Percentiles rank a stretch among this genome's conserved stretches.
Evolutionary conservation across 306 rosid genomes (phyloP).

Genomic region (Astragalus glycyphyllos): DNA sequence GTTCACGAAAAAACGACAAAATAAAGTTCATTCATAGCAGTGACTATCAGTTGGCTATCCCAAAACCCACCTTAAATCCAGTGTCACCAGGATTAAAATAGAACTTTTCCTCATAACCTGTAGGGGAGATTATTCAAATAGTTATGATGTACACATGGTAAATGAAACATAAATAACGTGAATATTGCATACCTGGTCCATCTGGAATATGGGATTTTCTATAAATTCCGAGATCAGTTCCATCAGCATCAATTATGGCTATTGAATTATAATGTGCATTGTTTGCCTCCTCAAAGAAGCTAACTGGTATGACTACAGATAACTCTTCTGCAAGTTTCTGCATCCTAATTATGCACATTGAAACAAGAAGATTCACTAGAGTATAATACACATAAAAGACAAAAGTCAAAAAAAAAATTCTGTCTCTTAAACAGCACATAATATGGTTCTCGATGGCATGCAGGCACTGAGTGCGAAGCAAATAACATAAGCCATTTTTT

Average conservation of each 20-base stretch:
- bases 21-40: conserved; percentile 31
- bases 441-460: conserved; percentile 30
- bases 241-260: conserved; percentile 92
- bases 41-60: conserved; percentile 25
- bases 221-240: conserved; percentile 92
- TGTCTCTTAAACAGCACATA: conserved; percentile 5
- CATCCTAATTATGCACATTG: conserved; percentile 66
- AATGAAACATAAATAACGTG: background rate
- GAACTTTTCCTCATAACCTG: conserved; percentile 98
- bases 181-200: conserved; percentile 73
- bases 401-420: conserved; percentile 23
- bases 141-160: background rate
- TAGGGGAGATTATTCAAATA: conserved; percentile 22
- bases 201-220: conserved; percentile 98
- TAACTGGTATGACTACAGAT: conserved; percentile 85
- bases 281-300: conserved; percentile 97
- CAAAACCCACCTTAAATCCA: conserved; percentile 82
- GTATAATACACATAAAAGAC: conserved; percentile 18
- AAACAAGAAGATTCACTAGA: conserved; percentile 41
- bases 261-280: conserved; percentile 93
- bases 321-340: conserved; percentile 88
- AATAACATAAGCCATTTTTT: conserved; percentile 35
- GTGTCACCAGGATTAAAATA: conserved; percentile 98
- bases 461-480: conserved; percentile 15
- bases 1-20: background rate